These are phyloP conservation scores for Microsporum ferrugineum DNA, from an alignment of 2,329 filamentous ascomycete genomes.

Conservation along the genomic window DNA sequence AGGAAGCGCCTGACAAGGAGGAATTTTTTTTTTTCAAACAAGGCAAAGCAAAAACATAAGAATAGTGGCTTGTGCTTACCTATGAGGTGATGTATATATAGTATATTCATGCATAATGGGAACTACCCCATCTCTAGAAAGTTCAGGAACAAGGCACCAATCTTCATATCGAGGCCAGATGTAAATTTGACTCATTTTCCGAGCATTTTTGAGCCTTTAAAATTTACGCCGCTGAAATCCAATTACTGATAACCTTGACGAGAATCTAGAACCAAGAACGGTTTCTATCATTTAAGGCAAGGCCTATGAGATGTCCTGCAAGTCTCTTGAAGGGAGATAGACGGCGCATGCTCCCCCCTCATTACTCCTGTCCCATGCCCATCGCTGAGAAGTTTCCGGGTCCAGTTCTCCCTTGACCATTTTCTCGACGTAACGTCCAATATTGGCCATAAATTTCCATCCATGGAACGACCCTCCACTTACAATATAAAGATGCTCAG, in stretches of 20 bases:
- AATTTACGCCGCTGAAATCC: too few species aligned
- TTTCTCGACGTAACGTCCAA: slow-evolving; percentile 42
- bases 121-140: not conserved
- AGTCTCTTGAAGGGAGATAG: slow-evolving; percentile 8
- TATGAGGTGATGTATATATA: not conserved
- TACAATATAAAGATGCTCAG: slow-evolving; percentile 36
- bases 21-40: too few species aligned
- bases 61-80: not conserved
- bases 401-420: slow-evolving; percentile 31
- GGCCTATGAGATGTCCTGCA: not conserved
- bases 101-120: not conserved
- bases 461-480: slow-evolving; percentile 44
- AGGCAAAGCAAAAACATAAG: not conserved
- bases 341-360: slow-evolving; percentile 2
- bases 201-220: too few species aligned
- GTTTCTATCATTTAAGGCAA: not conserved
- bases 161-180: too few species aligned
- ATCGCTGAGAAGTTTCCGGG: not conserved
- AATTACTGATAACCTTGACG: too few species aligned
- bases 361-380: slow-evolving; percentile 8
- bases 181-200: too few species aligned
- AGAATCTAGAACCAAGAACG: not conserved
- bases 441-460: slow-evolving; percentile 43
- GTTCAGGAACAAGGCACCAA: too few species aligned
- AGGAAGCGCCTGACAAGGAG: too few species aligned